Evolutionary conservation across 768 basidiomycete species (phyloP).

Genomic region (Serendipita vermifera): DNA sequence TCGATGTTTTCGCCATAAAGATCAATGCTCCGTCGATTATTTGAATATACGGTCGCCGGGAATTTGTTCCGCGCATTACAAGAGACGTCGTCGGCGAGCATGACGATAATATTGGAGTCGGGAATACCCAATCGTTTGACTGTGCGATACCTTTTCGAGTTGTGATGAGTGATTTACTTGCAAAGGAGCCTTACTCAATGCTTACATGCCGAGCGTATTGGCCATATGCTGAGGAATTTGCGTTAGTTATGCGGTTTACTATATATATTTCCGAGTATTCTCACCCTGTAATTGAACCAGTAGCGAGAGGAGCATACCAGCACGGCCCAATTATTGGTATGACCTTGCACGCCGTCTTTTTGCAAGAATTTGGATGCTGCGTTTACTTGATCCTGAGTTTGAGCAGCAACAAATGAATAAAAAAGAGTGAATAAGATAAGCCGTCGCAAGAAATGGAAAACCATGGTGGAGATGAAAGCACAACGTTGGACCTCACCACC

Average conservation of each 20-base stretch:
- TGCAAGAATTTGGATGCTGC: no score
- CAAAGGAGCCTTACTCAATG: not conserved
- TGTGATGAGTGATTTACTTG: not conserved
- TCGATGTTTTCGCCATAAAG: conserved; percentile 95
- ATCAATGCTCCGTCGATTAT: conserved; percentile 66
- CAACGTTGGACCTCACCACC: no score
- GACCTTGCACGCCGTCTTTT: conserved; percentile 24
- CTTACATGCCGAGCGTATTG: conserved; percentile 90
- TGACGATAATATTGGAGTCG: conserved; percentile 96
- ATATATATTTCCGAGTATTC: conserved; percentile 19
- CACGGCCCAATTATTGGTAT: conserved; percentile 99
- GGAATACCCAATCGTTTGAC: conserved; percentile 97
- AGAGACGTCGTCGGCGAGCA: conserved; percentile 94
- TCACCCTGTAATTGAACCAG: conserved; percentile 97
- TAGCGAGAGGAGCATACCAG: conserved; percentile 87
- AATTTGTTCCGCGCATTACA: conserved; percentile 89
- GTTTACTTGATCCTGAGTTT: no score
- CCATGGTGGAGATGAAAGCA: conserved; percentile 1
- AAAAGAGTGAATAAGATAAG: not conserved
- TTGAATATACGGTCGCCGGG: conserved; percentile 87
- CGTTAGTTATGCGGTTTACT: no score
- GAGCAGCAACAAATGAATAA: no score
- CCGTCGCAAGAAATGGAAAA: not conserved
- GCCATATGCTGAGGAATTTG: conserved; percentile 93
- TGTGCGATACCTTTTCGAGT: conserved; percentile 70